A percentile compares a stretch with the other conserved stretches of the same genome.
phyloP scores from a whole-genome alignment of 441 rosid genomes.

The Arabidopsis hybrid region DNA sequence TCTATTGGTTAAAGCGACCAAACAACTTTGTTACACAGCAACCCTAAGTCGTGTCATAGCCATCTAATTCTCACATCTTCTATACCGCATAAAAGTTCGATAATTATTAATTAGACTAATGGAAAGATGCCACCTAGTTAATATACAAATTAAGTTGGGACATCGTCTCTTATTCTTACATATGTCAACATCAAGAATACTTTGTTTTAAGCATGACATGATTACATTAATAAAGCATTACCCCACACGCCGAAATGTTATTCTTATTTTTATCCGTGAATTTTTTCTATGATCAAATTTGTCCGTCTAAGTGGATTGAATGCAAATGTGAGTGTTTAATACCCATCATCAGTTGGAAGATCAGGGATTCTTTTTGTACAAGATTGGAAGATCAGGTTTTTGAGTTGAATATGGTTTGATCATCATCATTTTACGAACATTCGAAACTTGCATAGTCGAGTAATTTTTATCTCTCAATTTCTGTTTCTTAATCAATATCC shows the following conservation, averaged over 20 bases:
- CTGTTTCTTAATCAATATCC: neutral
- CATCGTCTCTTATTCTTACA: slow-evolving; percentile 8
- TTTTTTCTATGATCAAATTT: slow-evolving; percentile 18
- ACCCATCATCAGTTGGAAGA: neutral
- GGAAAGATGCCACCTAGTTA: slow-evolving; percentile 30
- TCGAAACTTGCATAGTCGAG: neutral
- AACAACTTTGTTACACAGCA: slow-evolving; percentile 27
- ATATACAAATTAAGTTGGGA: slow-evolving; percentile 27
- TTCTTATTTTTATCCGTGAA: slow-evolving; percentile 15
- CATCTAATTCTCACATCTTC: slow-evolving; percentile 28
- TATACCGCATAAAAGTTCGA: slow-evolving; percentile 5
- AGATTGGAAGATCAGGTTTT: neutral
- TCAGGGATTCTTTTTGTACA: neutral
- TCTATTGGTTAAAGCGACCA: slow-evolving; percentile 12
- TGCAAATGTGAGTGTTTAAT: slow-evolving; percentile 9
- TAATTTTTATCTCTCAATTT: neutral
- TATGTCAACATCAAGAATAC: slow-evolving; percentile 39
- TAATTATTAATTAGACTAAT: slow-evolving; percentile 3
- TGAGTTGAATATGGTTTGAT: neutral
- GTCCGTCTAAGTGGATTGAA: slow-evolving; percentile 1
- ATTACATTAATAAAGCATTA: slow-evolving; percentile 34
- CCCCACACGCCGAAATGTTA: slow-evolving; percentile 44
- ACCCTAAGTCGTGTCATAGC: slow-evolving; percentile 30
- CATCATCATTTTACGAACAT: neutral
- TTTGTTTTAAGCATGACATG: slow-evolving; percentile 32